These are phyloP conservation scores for Nosema muscidifuracis DNA, from an alignment of 371 early-diverging fungal genomes.

Conservation along the genomic window DNA sequence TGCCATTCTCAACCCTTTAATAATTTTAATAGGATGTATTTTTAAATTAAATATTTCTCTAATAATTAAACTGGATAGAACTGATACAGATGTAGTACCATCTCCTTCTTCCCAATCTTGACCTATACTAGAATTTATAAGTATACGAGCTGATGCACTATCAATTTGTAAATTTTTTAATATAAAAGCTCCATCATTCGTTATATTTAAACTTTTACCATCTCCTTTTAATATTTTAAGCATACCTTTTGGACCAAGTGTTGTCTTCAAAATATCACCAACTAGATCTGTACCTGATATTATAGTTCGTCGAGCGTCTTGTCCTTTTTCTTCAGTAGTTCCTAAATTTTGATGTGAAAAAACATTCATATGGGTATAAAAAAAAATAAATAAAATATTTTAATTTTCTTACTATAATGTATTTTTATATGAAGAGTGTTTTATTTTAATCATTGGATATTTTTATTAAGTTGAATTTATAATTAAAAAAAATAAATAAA, in stretches of 20 bases:
- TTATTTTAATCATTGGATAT: too few relatives aligned
- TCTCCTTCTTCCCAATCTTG: slow-evolving; percentile 99
- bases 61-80: slow-evolving; percentile 87
- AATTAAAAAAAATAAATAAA: too few relatives aligned
- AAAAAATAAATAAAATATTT: too few relatives aligned
- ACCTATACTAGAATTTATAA: slow-evolving; percentile 81
- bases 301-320: slow-evolving; percentile 65
- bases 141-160: slow-evolving; percentile 91
- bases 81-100: slow-evolving; percentile 97
- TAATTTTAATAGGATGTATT: slow-evolving; percentile 93
- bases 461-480: too few relatives aligned
- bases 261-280: slow-evolving; percentile 83
- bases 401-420: too few relatives aligned
- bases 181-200: slow-evolving; percentile 99
- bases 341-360: slow-evolving; percentile 54
- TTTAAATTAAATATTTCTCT: slow-evolving; percentile 88
- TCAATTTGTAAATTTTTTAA: slow-evolving; percentile 91
- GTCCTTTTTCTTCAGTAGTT: slow-evolving; percentile 59
- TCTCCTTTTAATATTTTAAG: slow-evolving; percentile 79
- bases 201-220: slow-evolving; percentile 77
- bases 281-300: slow-evolving; percentile 88
- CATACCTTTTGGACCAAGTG: slow-evolving; percentile 71
- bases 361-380: slow-evolving; percentile 46
- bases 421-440: too few relatives aligned
- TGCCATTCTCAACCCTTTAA: slow-evolving; percentile 88